Evolutionary conservation across 116 monocot species (phyloP), one percentile per base, ranked within the genome.

Genomic region (Dioscorea cayenensis): DNA sequence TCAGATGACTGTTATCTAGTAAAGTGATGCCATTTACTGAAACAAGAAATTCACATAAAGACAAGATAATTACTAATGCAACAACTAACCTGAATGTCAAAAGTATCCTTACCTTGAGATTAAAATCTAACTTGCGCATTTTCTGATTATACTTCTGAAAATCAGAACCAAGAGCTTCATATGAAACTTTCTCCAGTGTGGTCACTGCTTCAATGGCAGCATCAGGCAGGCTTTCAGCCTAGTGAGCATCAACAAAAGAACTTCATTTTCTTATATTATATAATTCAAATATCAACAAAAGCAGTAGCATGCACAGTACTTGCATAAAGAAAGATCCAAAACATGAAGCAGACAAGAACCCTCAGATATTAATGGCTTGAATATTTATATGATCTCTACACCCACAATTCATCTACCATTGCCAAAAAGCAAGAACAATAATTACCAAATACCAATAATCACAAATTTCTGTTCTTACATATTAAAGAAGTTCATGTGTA

Each of bases 61-160:
- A 32, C 51, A 51, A 51, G 55, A 55, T 55, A 16, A n/a, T 55
- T 55, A 5, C 16, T 8, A 27, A 38, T 14, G 25, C 19, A 51
- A 73, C 5, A 2, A 17, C 8, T 18, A 74, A 60, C 38, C 55
- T 64, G 29, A 43, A 12, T 19, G 43, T 32, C 36, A 4, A 70
- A 16, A 64, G 66, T n/a, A 10, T 21, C 25, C 70, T 74, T 64
- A 92, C 96, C 90, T 97, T 97, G 12, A 97, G 84, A 83, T 97
- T 97, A 75, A 90, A 97, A 68, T 77, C 80, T 49, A 97, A 79
- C 61, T 90, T 85, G 62, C 96, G 76, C 93, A 97, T 86, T 71
- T 97, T 90, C 77, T 97, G 90, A 77, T 97, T 97, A 64, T 97
- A 97, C 65, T 92, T 97, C 77, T 77, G 80, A 68, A 90, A 92